phyloP scores from a whole-genome alignment of 805 yeast species.

The Candida piceae region DNA sequence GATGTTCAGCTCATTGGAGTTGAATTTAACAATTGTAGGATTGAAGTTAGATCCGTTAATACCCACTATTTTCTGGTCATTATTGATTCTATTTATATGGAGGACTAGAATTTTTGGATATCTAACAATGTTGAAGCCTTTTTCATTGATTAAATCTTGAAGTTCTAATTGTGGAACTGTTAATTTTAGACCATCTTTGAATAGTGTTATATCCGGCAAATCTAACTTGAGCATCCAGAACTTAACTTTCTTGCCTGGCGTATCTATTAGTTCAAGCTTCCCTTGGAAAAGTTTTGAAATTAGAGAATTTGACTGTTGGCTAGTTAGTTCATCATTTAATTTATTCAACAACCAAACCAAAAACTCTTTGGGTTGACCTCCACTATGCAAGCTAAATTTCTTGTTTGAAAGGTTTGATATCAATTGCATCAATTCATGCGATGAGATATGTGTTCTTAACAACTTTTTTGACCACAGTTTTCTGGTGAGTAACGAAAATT shows the following conservation, averaged over 20 bases:
- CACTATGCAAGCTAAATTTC: conserved; percentile 33
- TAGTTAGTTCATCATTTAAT: conserved; percentile 29
- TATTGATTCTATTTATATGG: conserved; percentile 50
- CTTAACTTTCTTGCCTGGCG: conserved; percentile 23
- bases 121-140: conserved; percentile 33
- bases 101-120: conserved; percentile 53
- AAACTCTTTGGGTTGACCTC: conserved; percentile 51
- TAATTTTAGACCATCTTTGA: conserved; percentile 40
- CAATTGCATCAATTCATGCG: conserved; percentile 56
- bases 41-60: conserved; percentile 39
- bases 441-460: conserved; percentile 59
- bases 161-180: conserved; percentile 51
- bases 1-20: conserved; percentile 31
- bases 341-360: conserved; percentile 55
- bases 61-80: conserved; percentile 27
- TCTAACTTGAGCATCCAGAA: conserved; percentile 57
- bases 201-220: conserved; percentile 53
- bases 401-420: conserved; percentile 40
- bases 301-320: conserved; percentile 19
- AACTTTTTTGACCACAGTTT: conserved; percentile 62
- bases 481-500: conserved; percentile 43
- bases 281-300: conserved; percentile 49
- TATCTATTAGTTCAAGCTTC: conserved; percentile 26
- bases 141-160: conserved; percentile 37
- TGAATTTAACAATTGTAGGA: conserved; percentile 61